Percentiles rank a stretch among this genome's conserved stretches.
phyloP scores from a whole-genome alignment of 257 asterid species.

The Rauvolfia tetraphylla region DNA sequence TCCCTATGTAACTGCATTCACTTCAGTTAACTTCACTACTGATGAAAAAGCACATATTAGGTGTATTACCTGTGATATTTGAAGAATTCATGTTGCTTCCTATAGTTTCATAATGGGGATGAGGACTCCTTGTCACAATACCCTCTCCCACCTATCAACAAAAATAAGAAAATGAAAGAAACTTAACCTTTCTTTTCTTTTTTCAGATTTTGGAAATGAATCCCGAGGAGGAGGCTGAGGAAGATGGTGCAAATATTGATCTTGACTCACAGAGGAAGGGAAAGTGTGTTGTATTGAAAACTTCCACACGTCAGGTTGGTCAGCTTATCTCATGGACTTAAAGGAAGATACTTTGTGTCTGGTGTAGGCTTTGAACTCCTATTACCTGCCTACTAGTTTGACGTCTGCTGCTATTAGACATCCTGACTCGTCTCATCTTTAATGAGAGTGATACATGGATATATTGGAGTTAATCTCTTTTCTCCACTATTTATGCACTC shows the following conservation, averaged over 20 bases:
- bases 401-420: neutral
- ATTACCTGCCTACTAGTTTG: neutral
- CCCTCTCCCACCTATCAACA: neutral
- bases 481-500: slow-evolving; percentile 6
- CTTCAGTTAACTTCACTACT: neutral
- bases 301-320: slow-evolving; percentile 92
- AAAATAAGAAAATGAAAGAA: neutral
- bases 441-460: neutral
- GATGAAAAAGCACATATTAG: neutral
- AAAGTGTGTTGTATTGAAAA: slow-evolving; percentile 91
- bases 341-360: neutral
- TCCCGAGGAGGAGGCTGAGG: slow-evolving; percentile 99
- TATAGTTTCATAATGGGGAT: neutral
- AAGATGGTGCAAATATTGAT: slow-evolving; percentile 97
- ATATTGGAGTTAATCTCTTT: neutral
- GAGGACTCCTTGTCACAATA: neutral
- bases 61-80: neutral
- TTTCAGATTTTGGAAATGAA: slow-evolving; percentile 90
- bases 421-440: neutral
- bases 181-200: neutral
- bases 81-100: neutral
- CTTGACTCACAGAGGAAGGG: slow-evolving; percentile 99
- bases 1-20: neutral
- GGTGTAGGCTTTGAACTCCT: neutral
- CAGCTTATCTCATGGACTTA: slow-evolving; percentile 8